Evolutionary conservation across 75 land plant species (phyloP).

Genomic region (Pinus taeda): DNA sequence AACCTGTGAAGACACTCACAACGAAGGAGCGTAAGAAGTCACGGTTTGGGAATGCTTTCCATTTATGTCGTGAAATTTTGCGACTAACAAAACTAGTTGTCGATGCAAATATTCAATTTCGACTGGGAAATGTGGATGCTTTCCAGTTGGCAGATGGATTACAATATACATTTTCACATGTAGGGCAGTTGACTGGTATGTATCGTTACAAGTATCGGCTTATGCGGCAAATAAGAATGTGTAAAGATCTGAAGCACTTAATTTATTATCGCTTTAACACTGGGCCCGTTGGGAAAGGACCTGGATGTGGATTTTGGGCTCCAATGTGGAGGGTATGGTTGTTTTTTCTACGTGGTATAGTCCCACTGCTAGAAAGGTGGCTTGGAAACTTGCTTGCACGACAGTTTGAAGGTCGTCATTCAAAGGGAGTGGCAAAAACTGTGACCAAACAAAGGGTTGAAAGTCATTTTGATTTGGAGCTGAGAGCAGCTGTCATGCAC

Average conservation of each 20-base stretch:
- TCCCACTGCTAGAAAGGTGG: slow-evolving; percentile 96
- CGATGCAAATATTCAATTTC: slow-evolving; percentile 99
- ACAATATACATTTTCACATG: slow-evolving; percentile 97
- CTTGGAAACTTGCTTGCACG: slow-evolving; percentile 95
- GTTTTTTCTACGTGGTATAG: slow-evolving; percentile 98
- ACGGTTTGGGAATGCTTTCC: slow-evolving; percentile 99
- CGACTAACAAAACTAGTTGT: slow-evolving; percentile 97
- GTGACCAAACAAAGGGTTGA: slow-evolving; percentile 99
- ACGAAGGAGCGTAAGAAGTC: slow-evolving; percentile 99
- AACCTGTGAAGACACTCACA: slow-evolving; percentile 97
- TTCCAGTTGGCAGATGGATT: slow-evolving; percentile 99
- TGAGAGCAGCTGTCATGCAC: slow-evolving; percentile 99
- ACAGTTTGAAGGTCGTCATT: slow-evolving; percentile 99
- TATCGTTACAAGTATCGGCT: slow-evolving; percentile 97
- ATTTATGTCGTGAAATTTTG: slow-evolving; percentile 93
- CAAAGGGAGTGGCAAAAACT: slow-evolving; percentile 98
- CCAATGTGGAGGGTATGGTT: slow-evolving; percentile 99
- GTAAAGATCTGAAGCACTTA: slow-evolving; percentile 96
- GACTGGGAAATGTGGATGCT: slow-evolving; percentile 98
- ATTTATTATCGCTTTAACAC: slow-evolving; percentile 98
- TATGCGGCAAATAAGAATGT: slow-evolving; percentile 99
- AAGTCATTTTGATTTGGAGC: slow-evolving; percentile 98
- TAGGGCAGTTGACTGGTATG: slow-evolving; percentile 99
- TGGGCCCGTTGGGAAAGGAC: slow-evolving; percentile 99
- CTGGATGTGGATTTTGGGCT: slow-evolving; percentile 99